Conservation (phyloP, 164 flowering plant species). For the Cinnamomum micranthum region DNA sequence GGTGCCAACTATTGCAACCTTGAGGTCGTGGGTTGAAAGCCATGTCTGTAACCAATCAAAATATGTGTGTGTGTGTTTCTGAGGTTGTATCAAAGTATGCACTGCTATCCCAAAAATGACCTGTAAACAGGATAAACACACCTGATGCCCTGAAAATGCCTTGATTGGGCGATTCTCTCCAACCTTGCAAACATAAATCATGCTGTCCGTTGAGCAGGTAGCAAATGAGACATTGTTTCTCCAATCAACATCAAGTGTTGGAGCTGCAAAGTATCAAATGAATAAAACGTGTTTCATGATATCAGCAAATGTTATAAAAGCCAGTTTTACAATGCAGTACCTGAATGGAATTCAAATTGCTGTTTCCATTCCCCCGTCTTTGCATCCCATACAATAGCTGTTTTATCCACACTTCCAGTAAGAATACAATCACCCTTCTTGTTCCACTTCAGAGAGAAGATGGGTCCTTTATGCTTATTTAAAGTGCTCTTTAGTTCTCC, state of each 20-base stretch:
- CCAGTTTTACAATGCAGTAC: slow-evolving; percentile 24
- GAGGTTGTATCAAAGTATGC: not conserved
- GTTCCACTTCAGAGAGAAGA: slow-evolving; percentile 97
- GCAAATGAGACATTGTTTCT: slow-evolving; percentile 86
- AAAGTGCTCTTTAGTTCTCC: slow-evolving; percentile 80
- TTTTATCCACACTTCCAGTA: slow-evolving; percentile 94
- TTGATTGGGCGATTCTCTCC: slow-evolving; percentile 78
- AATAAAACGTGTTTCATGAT: not conserved
- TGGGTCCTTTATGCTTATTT: slow-evolving; percentile 87
- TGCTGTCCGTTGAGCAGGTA: slow-evolving; percentile 87
- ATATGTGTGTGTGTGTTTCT: not conserved
- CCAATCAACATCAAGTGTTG: slow-evolving; percentile 99
- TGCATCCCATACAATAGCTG: slow-evolving; percentile 97
- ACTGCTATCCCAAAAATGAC: not conserved
- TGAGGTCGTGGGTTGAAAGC: too few relatives aligned
- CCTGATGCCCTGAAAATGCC: slow-evolving; percentile 88
- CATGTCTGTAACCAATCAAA: too few relatives aligned
- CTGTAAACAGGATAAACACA: slow-evolving; percentile 13
- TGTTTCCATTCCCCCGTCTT: slow-evolving; percentile 89
- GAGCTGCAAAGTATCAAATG: slow-evolving; percentile 43
- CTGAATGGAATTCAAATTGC: slow-evolving; percentile 89
- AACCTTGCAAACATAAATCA: slow-evolving; percentile 95
- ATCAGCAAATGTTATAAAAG: not conserved
- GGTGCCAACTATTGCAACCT: too few relatives aligned
- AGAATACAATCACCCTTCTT: slow-evolving; percentile 96